Conservation (phyloP, 1,284 basidiomycete species). For the Cutaneotrichosporon arboriforme region DNA sequence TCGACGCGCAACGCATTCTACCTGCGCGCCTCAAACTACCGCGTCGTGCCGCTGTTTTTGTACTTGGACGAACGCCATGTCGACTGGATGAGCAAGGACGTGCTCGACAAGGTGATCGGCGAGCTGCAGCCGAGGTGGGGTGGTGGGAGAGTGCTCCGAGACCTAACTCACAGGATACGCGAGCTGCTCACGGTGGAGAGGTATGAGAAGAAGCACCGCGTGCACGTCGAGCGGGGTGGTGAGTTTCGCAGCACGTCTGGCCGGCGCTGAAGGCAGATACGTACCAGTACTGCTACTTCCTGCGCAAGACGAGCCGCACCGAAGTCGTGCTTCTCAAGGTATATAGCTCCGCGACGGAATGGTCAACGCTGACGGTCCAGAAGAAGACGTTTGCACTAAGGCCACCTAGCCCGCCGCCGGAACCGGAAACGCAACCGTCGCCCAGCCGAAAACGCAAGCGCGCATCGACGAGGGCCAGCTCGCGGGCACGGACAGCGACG, state of each 20-base stretch:
- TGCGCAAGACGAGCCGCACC: constrained; percentile 40
- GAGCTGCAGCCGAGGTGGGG: constrained; percentile 35
- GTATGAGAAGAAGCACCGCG: constrained; percentile 38
- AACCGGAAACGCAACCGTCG: neutral
- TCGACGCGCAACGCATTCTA: constrained; percentile 45
- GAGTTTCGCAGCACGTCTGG: constrained; percentile 3
- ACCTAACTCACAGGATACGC: constrained; percentile 19
- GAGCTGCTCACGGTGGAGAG: constrained; percentile 26
- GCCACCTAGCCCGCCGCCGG: constrained; percentile 31
- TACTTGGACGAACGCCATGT: constrained; percentile 47
- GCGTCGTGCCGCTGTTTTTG: constrained; percentile 41
- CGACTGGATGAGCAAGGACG: constrained; percentile 42
- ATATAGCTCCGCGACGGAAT: neutral
- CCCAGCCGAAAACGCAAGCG: constrained; percentile 21
- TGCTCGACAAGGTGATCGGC: constrained; percentile 39
- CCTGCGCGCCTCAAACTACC: constrained; percentile 40
- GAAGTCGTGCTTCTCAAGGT: constrained; percentile 45
- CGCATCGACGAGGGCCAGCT: neutral
- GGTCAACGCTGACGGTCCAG: constrained; percentile 11
- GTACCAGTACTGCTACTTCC: constrained; percentile 46
- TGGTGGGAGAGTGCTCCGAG: too few species aligned
- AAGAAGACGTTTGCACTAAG: constrained; percentile 38
- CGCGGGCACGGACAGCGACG: constrained; percentile 8
- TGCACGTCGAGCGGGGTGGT: constrained; percentile 44
- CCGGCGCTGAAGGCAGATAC: constrained; percentile 23